phyloP scores from a whole-genome alignment of 208 protist genomes.

The Sergeia podlipaevii region DNA sequence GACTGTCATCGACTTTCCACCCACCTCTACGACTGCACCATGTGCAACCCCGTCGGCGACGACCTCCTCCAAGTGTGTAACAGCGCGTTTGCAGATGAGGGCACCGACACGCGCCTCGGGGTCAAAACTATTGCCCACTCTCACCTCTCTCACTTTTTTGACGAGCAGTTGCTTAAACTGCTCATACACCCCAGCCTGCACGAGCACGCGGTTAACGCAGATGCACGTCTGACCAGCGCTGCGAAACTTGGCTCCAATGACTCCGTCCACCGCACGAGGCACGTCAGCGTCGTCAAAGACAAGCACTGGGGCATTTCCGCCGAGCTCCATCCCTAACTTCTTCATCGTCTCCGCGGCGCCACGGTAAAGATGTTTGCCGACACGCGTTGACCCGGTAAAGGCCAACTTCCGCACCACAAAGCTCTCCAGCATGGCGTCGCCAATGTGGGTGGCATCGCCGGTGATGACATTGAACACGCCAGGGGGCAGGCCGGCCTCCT shows the following conservation, averaged over 20 bases:
- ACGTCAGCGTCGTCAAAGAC: conserved; percentile 90
- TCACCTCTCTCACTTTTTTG: conserved; percentile 29
- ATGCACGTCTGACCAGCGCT: conserved; percentile 91
- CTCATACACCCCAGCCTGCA: conserved; percentile 66
- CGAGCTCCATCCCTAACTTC: conserved; percentile 85
- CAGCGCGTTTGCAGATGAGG: conserved; percentile 43
- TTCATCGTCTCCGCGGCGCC: conserved; percentile 69
- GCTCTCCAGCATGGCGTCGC: conserved; percentile 50
- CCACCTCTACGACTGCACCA: conserved; percentile 63
- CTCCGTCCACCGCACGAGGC: conserved; percentile 45
- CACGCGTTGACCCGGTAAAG: conserved; percentile 85
- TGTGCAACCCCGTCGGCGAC: conserved; percentile 58
- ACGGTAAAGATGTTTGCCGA: conserved; percentile 67
- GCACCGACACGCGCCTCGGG: conserved; percentile 47
- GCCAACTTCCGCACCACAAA: conserved; percentile 75
- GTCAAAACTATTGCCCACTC: conserved; percentile 76
- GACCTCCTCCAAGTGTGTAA: conserved; percentile 36
- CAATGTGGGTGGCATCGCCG: conserved; percentile 59
- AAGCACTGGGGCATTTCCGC: conserved; percentile 91
- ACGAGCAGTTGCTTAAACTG: conserved; percentile 47
- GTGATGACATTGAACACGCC: conserved; percentile 87
- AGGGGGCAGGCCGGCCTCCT: conserved; percentile 62
- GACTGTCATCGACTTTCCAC: conserved; percentile 39
- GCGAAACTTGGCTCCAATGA: conserved; percentile 72
- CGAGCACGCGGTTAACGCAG: conserved; percentile 73